phyloP scores from a whole-genome alignment of 2,329 filamentous ascomycete genomes.

The Hypoxylon sp. region DNA sequence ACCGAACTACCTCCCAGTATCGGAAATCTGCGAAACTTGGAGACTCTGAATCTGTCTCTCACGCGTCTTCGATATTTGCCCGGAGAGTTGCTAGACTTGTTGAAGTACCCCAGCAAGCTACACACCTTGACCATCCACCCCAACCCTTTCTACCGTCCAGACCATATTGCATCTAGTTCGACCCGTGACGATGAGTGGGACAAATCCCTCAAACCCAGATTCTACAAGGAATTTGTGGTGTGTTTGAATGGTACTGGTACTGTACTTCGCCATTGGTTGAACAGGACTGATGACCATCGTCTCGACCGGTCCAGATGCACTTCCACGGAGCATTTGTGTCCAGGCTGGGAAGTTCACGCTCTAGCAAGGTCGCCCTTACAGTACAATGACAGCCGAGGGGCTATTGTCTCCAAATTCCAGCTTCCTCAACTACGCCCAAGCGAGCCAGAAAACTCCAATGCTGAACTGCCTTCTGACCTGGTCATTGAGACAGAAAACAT shows the following conservation, averaged over 20 bases:
- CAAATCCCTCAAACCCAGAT: not conserved
- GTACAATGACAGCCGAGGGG: slow-evolving; percentile 44
- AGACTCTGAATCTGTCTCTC: slow-evolving; percentile 70
- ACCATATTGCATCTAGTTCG: slow-evolving; percentile 17
- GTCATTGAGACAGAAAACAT: slow-evolving; percentile 40
- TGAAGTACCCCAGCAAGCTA: slow-evolving; percentile 57
- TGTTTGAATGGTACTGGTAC: not conserved
- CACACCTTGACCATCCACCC: slow-evolving; percentile 64
- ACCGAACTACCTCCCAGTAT: slow-evolving; percentile 68
- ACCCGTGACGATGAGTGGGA: slow-evolving; percentile 9
- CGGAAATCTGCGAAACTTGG: slow-evolving; percentile 63
- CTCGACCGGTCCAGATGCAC: not conserved
- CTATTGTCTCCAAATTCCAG: slow-evolving; percentile 40
- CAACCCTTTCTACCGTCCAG: slow-evolving; percentile 66
- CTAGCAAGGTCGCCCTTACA: slow-evolving; percentile 44
- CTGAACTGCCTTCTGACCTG: not conserved
- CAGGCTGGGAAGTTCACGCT: slow-evolving; percentile 33
- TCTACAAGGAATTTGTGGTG: not conserved
- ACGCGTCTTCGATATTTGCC: slow-evolving; percentile 69
- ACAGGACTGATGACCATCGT: slow-evolving; percentile 13
- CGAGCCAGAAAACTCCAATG: not conserved
- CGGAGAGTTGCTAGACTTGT: slow-evolving; percentile 66
- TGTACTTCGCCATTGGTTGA: slow-evolving; percentile 24
- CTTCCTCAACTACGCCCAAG: slow-evolving; percentile 29
- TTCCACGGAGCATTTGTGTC: not conserved